These are phyloP conservation scores for Sordariomycetes sp. DNA, from an alignment of 2,329 filamentous ascomycete species.

Conservation along the genomic window DNA sequence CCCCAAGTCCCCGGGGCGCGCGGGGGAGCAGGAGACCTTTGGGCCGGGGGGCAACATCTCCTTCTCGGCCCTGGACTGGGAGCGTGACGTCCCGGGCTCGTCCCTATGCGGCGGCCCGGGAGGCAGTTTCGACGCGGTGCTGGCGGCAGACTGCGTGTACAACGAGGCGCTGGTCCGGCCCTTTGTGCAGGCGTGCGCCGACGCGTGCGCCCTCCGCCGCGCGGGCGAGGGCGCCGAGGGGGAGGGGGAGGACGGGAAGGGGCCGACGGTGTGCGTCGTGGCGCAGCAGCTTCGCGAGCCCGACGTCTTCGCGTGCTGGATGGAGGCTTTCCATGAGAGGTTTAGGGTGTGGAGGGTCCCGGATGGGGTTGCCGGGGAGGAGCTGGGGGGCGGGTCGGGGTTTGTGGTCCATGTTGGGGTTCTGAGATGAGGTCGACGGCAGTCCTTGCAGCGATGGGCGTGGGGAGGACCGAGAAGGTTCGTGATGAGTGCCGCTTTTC, in stretches of 20 bases:
- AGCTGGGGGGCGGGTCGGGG: constrained; percentile 50
- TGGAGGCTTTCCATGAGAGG: constrained; percentile 47
- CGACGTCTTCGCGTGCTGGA: constrained; percentile 75
- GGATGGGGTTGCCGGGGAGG: constrained; percentile 44
- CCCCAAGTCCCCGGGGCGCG: too few species aligned
- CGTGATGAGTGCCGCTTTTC: too few species aligned
- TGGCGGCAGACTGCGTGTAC: constrained; percentile 92
- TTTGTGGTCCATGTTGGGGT: constrained; percentile 76
- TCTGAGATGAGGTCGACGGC: constrained; percentile 22
- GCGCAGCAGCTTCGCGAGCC: constrained; percentile 81
- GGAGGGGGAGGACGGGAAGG: constrained; percentile 7
- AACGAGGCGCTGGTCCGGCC: constrained; percentile 77
- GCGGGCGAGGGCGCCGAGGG: constrained; percentile 6
- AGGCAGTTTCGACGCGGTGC: constrained; percentile 52
- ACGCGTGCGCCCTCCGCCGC: constrained; percentile 51
- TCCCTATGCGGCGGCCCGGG: constrained; percentile 21
- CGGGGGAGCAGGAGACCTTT: not conserved
- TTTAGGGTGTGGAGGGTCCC: constrained; percentile 72
- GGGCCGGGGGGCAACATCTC: constrained; percentile 25
- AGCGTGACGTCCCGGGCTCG: constrained; percentile 42
- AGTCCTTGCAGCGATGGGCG: not conserved
- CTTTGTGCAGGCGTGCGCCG: constrained; percentile 68
- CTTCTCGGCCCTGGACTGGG: constrained; percentile 70
- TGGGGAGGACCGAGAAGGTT: not conserved
- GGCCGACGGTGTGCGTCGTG: constrained; percentile 61